Conservation (phyloP, 768 basidiomycete species). For the Sporobolomyces phaffii region DNA sequence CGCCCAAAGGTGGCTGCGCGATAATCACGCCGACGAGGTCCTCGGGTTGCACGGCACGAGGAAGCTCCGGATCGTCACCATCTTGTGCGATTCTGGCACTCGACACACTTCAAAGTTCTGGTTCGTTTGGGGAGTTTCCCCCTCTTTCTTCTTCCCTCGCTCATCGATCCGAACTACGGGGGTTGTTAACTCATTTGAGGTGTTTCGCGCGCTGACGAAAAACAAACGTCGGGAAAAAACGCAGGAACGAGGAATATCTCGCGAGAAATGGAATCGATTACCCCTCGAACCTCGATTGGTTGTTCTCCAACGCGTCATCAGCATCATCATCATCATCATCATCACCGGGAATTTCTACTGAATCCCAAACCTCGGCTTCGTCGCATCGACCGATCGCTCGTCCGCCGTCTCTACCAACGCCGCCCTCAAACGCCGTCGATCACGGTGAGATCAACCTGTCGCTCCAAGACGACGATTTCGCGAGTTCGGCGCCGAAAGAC, state of each 20-base stretch:
- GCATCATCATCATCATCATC: too few species aligned
- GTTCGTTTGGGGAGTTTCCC: conserved; percentile 47
- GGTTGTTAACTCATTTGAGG: too few species aligned
- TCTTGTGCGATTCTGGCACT: conserved; percentile 83
- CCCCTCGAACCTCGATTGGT: neutral
- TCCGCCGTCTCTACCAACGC: too few species aligned
- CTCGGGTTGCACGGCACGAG: conserved; percentile 45
- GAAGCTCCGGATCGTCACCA: conserved; percentile 66
- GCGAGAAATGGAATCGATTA: neutral
- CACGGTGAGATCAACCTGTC: neutral
- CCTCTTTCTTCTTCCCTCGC: neutral
- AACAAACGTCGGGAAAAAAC: too few species aligned
- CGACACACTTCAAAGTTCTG: conserved; percentile 59
- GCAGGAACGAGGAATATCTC: conserved; percentile 33
- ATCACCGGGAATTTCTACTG: too few species aligned
- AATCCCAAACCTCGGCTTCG: neutral
- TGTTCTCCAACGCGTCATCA: too few species aligned
- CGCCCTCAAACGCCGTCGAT: neutral
- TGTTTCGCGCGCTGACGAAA: too few species aligned
- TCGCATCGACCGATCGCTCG: neutral
- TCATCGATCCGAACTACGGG: too few species aligned
- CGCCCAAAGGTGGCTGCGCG: conserved; percentile 57
- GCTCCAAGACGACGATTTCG: neutral
- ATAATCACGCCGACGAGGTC: neutral
- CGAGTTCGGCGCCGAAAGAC: neutral